Percentiles rank a stretch among this genome's conserved stretches.
Evolutionary conservation across 2,329 filamentous ascomycete species (phyloP).

Genomic region (Aaosphaeria pasadenensis): DNA sequence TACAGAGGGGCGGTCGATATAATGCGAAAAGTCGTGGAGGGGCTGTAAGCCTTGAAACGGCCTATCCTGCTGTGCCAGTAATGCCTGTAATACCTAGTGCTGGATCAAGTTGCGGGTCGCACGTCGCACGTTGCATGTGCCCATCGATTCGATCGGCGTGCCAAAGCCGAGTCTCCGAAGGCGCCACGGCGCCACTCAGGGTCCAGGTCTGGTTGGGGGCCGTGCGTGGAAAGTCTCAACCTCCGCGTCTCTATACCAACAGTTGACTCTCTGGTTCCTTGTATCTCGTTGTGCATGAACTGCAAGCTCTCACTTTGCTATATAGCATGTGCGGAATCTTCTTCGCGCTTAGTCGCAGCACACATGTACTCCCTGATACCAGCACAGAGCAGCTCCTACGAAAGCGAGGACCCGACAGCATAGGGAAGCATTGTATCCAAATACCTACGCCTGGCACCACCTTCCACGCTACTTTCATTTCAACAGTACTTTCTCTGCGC

Average conservation of each 20-base stretch:
- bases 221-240: too few species aligned
- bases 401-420: conserved; percentile 33
- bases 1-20: background rate
- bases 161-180: conserved; percentile 16
- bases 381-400: conserved; percentile 23
- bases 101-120: background rate
- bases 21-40: too few species aligned
- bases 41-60: too few species aligned
- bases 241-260: background rate
- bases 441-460: conserved; percentile 4
- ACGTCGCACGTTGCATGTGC: conserved; percentile 8
- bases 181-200: background rate
- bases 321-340: conserved; percentile 48
- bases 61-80: too few species aligned
- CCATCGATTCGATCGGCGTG: conserved; percentile 11
- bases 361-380: conserved; percentile 18
- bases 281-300: conserved; percentile 5
- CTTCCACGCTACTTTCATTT: conserved; percentile 59
- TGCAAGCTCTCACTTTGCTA: conserved; percentile 2
- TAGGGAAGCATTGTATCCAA: conserved; percentile 12
- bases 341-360: conserved; percentile 44
- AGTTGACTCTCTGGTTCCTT: background rate
- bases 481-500: conserved; percentile 87
- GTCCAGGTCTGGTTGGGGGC: too few species aligned
- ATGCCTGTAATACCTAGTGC: too few species aligned